Evolutionary conservation across 2,329 filamentous ascomycete species (phyloP).

Genomic region (Alternaria infectoria): DNA sequence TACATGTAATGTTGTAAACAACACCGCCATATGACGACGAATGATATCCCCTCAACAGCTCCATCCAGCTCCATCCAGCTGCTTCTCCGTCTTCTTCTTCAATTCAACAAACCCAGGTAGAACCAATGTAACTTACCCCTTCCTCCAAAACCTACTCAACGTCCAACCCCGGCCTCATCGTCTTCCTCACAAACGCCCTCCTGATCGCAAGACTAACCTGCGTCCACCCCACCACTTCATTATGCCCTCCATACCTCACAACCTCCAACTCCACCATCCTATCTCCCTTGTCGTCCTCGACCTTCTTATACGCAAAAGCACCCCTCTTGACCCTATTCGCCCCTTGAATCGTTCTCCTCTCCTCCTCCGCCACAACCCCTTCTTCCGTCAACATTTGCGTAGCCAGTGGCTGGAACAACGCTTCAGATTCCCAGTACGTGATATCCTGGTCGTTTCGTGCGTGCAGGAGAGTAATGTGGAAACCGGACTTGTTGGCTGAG

Average conservation of each 20-base stretch:
- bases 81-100: neutral
- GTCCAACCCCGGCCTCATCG: constrained; percentile 32
- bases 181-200: constrained; percentile 66
- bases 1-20: constrained; percentile 21
- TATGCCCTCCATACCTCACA: constrained; percentile 63
- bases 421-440: constrained; percentile 69
- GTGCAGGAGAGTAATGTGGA: constrained; percentile 71
- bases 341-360: constrained; percentile 41
- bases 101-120: neutral
- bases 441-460: constrained; percentile 84
- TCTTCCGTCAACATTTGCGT: constrained; percentile 37
- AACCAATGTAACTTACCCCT: neutral
- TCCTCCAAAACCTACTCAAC: constrained; percentile 26
- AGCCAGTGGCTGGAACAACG: constrained; percentile 35
- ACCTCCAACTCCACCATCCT: constrained; percentile 51
- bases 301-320: constrained; percentile 45
- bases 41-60: constrained; percentile 21
- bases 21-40: constrained; percentile 5
- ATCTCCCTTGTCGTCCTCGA: constrained; percentile 35
- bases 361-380: constrained; percentile 30
- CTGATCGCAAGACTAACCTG: constrained; percentile 69
- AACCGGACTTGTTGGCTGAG: neutral
- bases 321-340: constrained; percentile 41
- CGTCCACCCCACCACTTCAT: constrained; percentile 70
- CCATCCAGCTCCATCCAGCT: neutral